Conservation (phyloP, 2,329 filamentous ascomycete species). For the Monilinia polystroma region DNA sequence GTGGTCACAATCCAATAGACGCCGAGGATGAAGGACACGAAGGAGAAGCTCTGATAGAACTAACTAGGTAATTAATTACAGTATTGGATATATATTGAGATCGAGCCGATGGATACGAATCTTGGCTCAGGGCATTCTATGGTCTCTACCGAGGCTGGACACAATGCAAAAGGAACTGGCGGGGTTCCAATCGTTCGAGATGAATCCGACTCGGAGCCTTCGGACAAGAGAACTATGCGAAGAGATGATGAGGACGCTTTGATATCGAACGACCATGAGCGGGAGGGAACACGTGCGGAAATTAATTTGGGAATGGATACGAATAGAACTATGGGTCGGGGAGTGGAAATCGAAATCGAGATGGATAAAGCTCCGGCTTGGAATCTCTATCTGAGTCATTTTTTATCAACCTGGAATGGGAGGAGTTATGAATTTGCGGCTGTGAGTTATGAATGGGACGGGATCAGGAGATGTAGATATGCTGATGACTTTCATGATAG, state of each 20-base stretch:
- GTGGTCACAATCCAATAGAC: not conserved
- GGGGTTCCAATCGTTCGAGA: not conserved
- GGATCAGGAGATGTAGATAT: slow-evolving; percentile 45
- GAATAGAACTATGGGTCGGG: not conserved
- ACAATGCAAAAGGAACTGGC: not conserved
- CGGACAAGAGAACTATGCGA: not conserved
- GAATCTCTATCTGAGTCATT: slow-evolving; percentile 52
- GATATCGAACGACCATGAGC: not conserved
- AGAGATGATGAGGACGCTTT: not conserved
- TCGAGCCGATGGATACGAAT: not conserved
- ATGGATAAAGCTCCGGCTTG: slow-evolving; percentile 39
- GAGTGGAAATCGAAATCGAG: not conserved
- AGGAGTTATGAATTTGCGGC: slow-evolving; percentile 46
- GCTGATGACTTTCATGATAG: slow-evolving; percentile 36
- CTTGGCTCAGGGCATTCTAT: not conserved
- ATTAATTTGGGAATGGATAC: not conserved
- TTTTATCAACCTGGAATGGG: slow-evolving; percentile 57
- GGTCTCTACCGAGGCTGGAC: not conserved
- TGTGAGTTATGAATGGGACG: slow-evolving; percentile 42
- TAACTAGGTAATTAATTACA: not conserved
- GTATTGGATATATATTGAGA: not conserved
- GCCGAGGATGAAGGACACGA: slow-evolving; percentile 9
- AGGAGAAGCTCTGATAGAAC: not conserved
- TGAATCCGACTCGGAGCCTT: not conserved
- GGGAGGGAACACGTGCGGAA: not conserved